Evolutionary conservation across 768 basidiomycete species (phyloP).

Genomic region (Arthromyces matolae): DNA sequence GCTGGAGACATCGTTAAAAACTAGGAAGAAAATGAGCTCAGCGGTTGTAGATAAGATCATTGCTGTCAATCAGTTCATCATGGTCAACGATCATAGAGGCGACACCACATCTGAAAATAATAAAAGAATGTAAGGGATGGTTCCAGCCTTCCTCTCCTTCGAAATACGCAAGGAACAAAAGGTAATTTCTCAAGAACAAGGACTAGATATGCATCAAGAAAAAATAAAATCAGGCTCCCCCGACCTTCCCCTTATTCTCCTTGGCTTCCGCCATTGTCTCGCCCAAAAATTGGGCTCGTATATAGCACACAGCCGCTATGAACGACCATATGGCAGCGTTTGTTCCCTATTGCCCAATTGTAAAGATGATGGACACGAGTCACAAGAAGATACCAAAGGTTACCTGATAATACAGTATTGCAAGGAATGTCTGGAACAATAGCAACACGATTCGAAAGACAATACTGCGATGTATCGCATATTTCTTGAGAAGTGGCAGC

Average conservation of each 20-base stretch:
- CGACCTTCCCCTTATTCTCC: slow-evolving; percentile 55
- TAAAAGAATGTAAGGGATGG: slow-evolving; percentile 20
- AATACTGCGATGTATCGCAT: slow-evolving; percentile 63
- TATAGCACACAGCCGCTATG: slow-evolving; percentile 66
- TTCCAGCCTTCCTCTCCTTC: slow-evolving; percentile 20
- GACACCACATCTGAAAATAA: slow-evolving; percentile 4
- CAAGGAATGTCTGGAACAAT: slow-evolving; percentile 57
- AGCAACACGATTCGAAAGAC: slow-evolving; percentile 59
- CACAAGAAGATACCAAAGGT: slow-evolving; percentile 13
- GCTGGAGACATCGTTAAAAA: slow-evolving; percentile 30
- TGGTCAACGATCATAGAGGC: not conserved
- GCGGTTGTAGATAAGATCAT: slow-evolving; percentile 1
- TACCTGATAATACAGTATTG: slow-evolving; percentile 77
- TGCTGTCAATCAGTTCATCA: not conserved
- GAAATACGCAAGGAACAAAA: not conserved
- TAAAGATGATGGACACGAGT: slow-evolving; percentile 4
- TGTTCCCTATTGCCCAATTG: slow-evolving; percentile 55
- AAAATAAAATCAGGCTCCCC: slow-evolving; percentile 45
- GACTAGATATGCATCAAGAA: slow-evolving; percentile 2
- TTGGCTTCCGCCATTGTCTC: slow-evolving; percentile 69
- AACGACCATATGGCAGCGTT: slow-evolving; percentile 80
- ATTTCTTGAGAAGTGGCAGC: slow-evolving; percentile 50
- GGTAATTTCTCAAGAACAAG: not conserved
- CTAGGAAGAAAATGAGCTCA: not conserved
- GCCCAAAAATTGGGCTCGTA: slow-evolving; percentile 59